Base-by-base conservation (phyloP, 164 flowering plant genomes). In the Sedum album region DNA sequence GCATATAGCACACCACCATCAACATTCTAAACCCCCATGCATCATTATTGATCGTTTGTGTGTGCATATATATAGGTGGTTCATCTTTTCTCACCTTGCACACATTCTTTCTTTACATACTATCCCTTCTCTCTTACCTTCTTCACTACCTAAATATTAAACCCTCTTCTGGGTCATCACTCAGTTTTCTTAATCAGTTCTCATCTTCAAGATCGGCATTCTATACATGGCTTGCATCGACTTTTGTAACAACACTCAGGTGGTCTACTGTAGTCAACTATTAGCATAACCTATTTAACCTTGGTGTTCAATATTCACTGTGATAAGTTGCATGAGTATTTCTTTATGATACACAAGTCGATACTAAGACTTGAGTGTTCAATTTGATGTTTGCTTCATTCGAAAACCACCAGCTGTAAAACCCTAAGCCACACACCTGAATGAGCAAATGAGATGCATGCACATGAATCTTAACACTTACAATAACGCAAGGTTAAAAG, bases 1-100 rank as follows among this genome's bases (percentile, higher is more conserved):
- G n/a, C n/a, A n/a, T n/a, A n/a, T 15, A 57, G 62, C 61, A 49
- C 61, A 55, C 61, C 61, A 55, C 17, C 61, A 25, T 55, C 30
- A 55, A 55, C 33, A 57, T 57, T 30, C 33, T 17, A 57, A 57
- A 7, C 38, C 38, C 13, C 14, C 10, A 11, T 20, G 60, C 60
- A 23, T 26, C 20, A 11, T 57, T 4, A 26, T 57, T 57, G 62
- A n/a, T 11, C 20, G 6, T n/a, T n/a, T 26, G 61, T 55, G 61
- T 25, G 48, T 13, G 48, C 48, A 44, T 55, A 55, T 55, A 55
- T 2, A 55, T 57, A 57, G 6, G n/a, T 28, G 33, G 20, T 8
- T 28, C 62, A 57, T 26, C 62, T 57, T 57, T 33, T 57, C 62
- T 57, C 17, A 21, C 3, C 62, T 26, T 26, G 20, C 62, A 26